Conservation (phyloP, 208 protist genomes). For the Naegleria gruberi region DNA sequence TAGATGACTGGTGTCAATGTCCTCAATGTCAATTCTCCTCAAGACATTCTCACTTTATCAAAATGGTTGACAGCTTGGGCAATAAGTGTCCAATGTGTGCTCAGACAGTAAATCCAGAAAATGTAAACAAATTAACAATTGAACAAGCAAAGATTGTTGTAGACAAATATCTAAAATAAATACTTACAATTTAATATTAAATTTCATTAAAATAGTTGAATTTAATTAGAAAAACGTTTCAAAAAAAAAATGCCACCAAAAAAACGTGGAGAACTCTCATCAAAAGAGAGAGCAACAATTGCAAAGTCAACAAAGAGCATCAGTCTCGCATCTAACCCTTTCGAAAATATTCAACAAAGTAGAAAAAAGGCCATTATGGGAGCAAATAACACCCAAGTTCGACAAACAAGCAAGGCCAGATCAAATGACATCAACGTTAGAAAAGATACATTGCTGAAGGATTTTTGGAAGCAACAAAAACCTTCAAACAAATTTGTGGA, state of each 20-base stretch:
- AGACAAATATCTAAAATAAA: background rate
- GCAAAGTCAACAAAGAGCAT: background rate
- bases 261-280: background rate
- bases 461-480: background rate
- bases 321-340: background rate
- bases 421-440: background rate
- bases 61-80: conserved; percentile 40
- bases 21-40: conserved; percentile 82
- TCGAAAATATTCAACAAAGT: background rate
- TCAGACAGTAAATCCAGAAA: background rate
- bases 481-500: background rate
- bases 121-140: background rate
- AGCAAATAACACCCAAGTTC: background rate
- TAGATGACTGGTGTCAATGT: conserved; percentile 68
- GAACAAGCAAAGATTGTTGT: background rate
- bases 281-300: background rate
- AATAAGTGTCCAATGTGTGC: conserved; percentile 5
- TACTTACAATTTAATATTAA: too few relatives aligned
- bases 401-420: background rate
- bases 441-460: background rate
- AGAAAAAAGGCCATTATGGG: background rate
- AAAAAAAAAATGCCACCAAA: background rate
- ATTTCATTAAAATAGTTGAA: background rate
- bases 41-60: conserved; percentile 57
- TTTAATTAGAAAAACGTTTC: too few relatives aligned